Conservation (phyloP, 2,329 filamentous ascomycete species). For the Eutypa lata region DNA sequence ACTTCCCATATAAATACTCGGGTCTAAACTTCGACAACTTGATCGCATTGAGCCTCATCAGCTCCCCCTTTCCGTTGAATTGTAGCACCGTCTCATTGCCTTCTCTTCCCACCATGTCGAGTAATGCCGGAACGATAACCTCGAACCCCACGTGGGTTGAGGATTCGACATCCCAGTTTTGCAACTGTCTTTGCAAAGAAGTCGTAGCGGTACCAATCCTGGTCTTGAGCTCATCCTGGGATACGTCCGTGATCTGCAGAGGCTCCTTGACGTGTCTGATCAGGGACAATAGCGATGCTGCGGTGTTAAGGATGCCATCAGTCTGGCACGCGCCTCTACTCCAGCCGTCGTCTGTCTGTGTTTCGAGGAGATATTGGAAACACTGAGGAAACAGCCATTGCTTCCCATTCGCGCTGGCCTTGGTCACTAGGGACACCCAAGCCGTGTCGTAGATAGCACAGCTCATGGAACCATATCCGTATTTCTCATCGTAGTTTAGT, state of each 20-base stretch:
- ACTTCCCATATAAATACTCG: constrained; percentile 24
- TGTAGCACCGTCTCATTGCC: constrained; percentile 19
- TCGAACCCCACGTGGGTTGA: constrained; percentile 33
- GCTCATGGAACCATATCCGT: constrained; percentile 23
- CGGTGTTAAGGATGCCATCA: constrained; percentile 32
- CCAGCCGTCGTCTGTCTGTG: constrained; percentile 27
- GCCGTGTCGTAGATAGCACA: constrained; percentile 31
- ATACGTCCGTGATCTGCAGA: constrained; percentile 9
- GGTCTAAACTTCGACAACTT: constrained; percentile 27
- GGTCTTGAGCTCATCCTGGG: constrained; percentile 9
- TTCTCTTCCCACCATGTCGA: constrained; percentile 24
- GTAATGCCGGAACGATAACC: constrained; percentile 29
- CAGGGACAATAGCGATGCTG: constrained; percentile 29
- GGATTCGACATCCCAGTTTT: constrained; percentile 25
- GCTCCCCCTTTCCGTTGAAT: constrained; percentile 19
- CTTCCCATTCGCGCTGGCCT: constrained; percentile 9
- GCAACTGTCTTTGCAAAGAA: constrained; percentile 18
- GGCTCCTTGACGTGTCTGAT: constrained; percentile 16
- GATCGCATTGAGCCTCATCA: constrained; percentile 20
- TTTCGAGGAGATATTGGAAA: constrained; percentile 26
- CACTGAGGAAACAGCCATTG: constrained; percentile 31
- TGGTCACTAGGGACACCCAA: constrained; percentile 30
- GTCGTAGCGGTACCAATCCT: constrained; percentile 15
- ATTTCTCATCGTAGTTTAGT: constrained; percentile 4
- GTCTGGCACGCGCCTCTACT: constrained; percentile 19